Conservation (phyloP, 2,329 filamentous ascomycete species). For the Arthrobotrys sphaeroides region DNA sequence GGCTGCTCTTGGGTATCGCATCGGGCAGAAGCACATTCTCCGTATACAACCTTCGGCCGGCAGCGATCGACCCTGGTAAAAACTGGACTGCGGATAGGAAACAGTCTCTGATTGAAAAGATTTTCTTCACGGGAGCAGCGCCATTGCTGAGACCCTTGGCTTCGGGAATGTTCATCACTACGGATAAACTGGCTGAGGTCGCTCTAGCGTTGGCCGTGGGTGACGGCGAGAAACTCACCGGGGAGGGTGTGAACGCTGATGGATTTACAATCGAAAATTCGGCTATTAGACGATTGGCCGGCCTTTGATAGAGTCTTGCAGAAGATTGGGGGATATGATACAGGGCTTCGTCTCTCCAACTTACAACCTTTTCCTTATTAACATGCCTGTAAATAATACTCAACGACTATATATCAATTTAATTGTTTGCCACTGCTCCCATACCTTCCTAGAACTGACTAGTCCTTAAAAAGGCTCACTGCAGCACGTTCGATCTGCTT, state of each 20-base stretch:
- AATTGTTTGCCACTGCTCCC: too few species aligned
- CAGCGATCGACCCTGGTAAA: constrained; percentile 66
- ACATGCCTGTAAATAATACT: too few species aligned
- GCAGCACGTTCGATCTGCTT: too few species aligned
- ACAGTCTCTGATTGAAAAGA: constrained; percentile 45
- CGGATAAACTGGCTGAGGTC: constrained; percentile 64
- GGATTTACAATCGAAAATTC: constrained; percentile 55
- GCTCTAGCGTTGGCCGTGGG: constrained; percentile 65
- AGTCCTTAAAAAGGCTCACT: too few species aligned
- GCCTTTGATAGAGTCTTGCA: background rate
- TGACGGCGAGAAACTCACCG: constrained; percentile 62
- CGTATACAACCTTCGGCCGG: constrained; percentile 70
- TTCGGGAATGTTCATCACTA: constrained; percentile 62
- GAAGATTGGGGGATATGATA: too few species aligned
- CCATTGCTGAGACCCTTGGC: constrained; percentile 58
- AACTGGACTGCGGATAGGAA: constrained; percentile 47
- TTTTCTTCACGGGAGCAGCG: constrained; percentile 60
- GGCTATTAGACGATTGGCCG: constrained; percentile 16
- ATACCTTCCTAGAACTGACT: too few species aligned
- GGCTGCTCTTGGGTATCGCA: constrained; percentile 67
- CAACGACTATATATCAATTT: too few species aligned
- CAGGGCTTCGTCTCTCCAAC: constrained; percentile 21
- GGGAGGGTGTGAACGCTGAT: constrained; percentile 61
- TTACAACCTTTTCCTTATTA: too few species aligned
- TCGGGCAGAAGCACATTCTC: constrained; percentile 64